Evolutionary conservation across 352 stramenopile species (phyloP), one percentile per base, ranked within the genome.

Genomic region (Poterioochromonas sp.): DNA sequence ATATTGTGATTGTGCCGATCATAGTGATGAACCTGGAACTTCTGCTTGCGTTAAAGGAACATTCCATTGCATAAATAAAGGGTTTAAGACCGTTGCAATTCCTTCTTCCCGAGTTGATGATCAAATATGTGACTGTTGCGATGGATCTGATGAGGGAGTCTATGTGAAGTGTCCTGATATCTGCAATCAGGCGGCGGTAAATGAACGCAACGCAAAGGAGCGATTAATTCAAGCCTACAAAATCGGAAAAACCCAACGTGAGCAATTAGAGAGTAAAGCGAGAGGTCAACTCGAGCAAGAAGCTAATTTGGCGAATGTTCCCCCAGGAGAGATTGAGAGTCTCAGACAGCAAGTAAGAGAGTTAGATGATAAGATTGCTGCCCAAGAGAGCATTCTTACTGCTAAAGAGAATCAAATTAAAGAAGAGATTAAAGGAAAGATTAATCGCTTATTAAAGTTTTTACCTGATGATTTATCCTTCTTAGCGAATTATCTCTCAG

Each of bases 61-160:
- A 12, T 93, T 95, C 64, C 84, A 89, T 77, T 96, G 91, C 79
- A 49, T 77, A 18, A 93, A 93, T 80, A 76, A 80, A 0, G 89
- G 88, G n/a, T 90, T 88, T 82, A 91, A 34, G 29, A 8, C 43
- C 22, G 12, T 71, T 35, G 60, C 71, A 39, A 70, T 92, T 5
- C 81, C 90, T 0, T 43, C 85, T 1, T 88, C 84, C 0, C 87
- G 91, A 58, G 81, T 98, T 0, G 62, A 85, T 15, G 95, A 98
- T 82, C 90, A 89, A n/a, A 87, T 98, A 60, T 98, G 95, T 81
- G 95, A 98, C 87, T 98, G 95, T 82, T 98, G 95, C 82, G 93
- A 98, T 85, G 95, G 93, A 34, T 91, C 88, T 73, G 94, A 98
- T 80, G 94, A 98, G 80, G 2, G 20, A 35, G 11, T 34, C 53